A percentile compares a stretch with the other conserved stretches of the same genome.
These are phyloP conservation scores for Barnettozyma siamensis DNA, from an alignment of 805 yeast species.

Conservation along the genomic window DNA sequence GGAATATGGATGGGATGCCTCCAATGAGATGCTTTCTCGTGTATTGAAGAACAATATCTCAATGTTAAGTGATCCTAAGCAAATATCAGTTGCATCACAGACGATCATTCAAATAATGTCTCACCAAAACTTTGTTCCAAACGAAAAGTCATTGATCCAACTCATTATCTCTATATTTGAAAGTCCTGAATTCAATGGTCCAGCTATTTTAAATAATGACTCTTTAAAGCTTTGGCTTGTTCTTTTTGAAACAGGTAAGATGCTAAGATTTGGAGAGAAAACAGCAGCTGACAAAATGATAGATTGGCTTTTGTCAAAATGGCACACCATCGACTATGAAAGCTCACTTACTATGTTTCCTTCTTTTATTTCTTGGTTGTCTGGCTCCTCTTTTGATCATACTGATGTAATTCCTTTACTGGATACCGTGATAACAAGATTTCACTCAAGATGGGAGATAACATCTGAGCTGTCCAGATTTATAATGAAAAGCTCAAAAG, in stretches of 20 bases:
- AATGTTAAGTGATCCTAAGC: conserved; percentile 23
- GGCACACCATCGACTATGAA: conserved; percentile 25
- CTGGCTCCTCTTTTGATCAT: conserved; percentile 20
- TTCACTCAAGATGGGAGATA: conserved; percentile 7
- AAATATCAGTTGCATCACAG: conserved; percentile 24
- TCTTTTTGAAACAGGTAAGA: conserved; percentile 32
- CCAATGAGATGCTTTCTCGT: conserved; percentile 15
- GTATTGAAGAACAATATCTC: conserved; percentile 30
- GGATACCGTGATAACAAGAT: conserved; percentile 11
- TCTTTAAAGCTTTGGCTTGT: conserved; percentile 51
- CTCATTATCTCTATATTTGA: conserved; percentile 48
- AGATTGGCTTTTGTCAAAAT: conserved; percentile 48
- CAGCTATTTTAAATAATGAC: conserved; percentile 39
- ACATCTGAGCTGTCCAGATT: conserved; percentile 3
- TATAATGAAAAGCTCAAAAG: conserved; percentile 7
- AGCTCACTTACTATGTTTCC: conserved; percentile 21
- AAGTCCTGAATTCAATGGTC: conserved; percentile 57
- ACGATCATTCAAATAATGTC: conserved; percentile 18
- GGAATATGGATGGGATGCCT: conserved; percentile 17
- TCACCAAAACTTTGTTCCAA: conserved; percentile 4
- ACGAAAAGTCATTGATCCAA: conserved; percentile 38
- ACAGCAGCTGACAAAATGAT: conserved; percentile 31
- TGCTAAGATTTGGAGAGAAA: conserved; percentile 27
- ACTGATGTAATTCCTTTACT: background rate
- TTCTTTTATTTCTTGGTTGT: conserved; percentile 40